Base-by-base conservation (phyloP, 2,329 filamentous ascomycete species). In the Clonostachys sp. region DNA sequence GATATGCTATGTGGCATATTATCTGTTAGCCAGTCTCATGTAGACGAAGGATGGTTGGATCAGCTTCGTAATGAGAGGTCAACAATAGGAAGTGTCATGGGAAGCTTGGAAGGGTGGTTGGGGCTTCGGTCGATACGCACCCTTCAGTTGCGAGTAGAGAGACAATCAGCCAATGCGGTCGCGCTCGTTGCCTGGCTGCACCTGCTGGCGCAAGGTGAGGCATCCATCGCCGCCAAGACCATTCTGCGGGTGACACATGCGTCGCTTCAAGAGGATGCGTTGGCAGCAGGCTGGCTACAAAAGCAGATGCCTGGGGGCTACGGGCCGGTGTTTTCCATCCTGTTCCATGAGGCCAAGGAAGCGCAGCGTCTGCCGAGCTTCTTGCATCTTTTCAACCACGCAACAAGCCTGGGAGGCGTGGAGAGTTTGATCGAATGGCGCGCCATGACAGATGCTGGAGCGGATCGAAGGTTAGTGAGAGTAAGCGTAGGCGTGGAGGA, bases 351-450 rank as follows among this genome's bases (percentile, higher is more conserved):
- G 3, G 73, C 78, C 51, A 69, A 73, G 1, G 61, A 78, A 45
- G 91, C 94, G 5, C 80, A 76, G 54, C 66, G 72, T 33, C 67
- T 99, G 53, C 94, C 94, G 4, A 87, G 85, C 59, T 87, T 88
- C 65, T 68, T 97, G 62, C 63, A 74, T 3, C 77, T 96, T 41
- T 97, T 97, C 72, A 89, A 96, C 57, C 94, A 99, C 67, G 94
- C 94, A 6, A 99, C 94, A 3, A 95, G 89, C 64, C 68, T 97
- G 33, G 94, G 94, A 3, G 92, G 94, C 5, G 90, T 97, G 10
- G 94, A 97, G 78, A 94, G 89, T 60, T 68, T 97, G 72, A 91
- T 99, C 57, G 94, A 99, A 77, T 99, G 94, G 94, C 78, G 94
- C 49, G 81, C 87, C 43, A 94, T 99, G 89, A 86, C 84, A 50